Evolutionary conservation across 345 rosid genomes (phyloP).

Genomic region (Citrus sinensis): DVS_A1.0 CM039167.1:6157001-6157500

Average conservation of each 20-base stretch:
- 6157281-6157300: slow-evolving; percentile 17
- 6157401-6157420: background rate
- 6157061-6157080: slow-evolving; percentile 59
- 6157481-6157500: background rate
- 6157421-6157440: slow-evolving; percentile 11
- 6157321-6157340: slow-evolving; percentile 24
- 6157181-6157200: slow-evolving; percentile 6
- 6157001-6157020: slow-evolving; percentile 26
- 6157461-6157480: background rate
- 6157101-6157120: slow-evolving; percentile 29
- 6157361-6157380: slow-evolving; percentile 29
- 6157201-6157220: background rate
- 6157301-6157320: slow-evolving; percentile 31
- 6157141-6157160: background rate
- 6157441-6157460: background rate
- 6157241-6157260: slow-evolving; percentile 4
- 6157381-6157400: slow-evolving; percentile 26
- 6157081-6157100: slow-evolving; percentile 27
- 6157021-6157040: slow-evolving; percentile 76
- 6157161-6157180: background rate
- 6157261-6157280: background rate
- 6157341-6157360: slow-evolving; percentile 26
- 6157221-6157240: slow-evolving; percentile 4
- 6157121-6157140: background rate
- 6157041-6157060: slow-evolving; percentile 79